Evolutionary conservation across 495 filamentous ascomycete genomes (phyloP), one percentile per base, ranked within the genome.

Genomic region (Parachaetomium inaequale): DNA sequence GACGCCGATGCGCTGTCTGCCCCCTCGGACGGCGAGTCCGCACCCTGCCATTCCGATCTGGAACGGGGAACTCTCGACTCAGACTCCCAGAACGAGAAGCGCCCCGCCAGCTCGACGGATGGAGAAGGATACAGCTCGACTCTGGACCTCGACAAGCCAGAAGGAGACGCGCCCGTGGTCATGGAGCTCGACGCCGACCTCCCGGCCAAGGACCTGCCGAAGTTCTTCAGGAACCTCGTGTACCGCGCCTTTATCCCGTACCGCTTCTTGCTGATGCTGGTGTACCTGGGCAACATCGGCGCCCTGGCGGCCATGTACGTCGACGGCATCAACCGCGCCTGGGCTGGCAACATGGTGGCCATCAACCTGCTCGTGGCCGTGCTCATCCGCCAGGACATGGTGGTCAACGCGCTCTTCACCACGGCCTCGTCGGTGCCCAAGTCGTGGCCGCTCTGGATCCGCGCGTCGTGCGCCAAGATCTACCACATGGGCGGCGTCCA

Each of bases 401-500:
- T 88, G 23, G 77, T 90, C 69, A 90, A 90, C 72, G 59, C 78
- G 15, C 77, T 88, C 31, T 89, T 83, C 67, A 67, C 66, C 42
- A 59, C 82, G 64, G 76, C 23, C 66, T 80, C 62, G 50, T 42
- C 81, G 74, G 49, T 87, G n/a, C 87, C 87, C 0, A 77, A 75
- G 12, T 85, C 74, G 31, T 72, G 75, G 50, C 87, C 87, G 0
- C 73, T 87, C 25, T 70, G 74, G 34, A 73, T 90, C 61, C 85
- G 87, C 15, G 79, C 79, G 0, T 70, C 82, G 40, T 78, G 79
- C 26, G 84, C 86, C 21, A 84, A 86, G 47, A 74, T 87, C 34
- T 89, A 86, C 63, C 85, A 88, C 64, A 83, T 87, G 64, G 87
- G 87, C 26, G 87, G 87, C 21, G 76, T 89, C 2, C 87, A 90